A percentile compares a stretch with the other conserved stretches of the same genome.
Evolutionary conservation across 306 rosid species (phyloP).

Genomic region (Sindora glabra): DNA sequence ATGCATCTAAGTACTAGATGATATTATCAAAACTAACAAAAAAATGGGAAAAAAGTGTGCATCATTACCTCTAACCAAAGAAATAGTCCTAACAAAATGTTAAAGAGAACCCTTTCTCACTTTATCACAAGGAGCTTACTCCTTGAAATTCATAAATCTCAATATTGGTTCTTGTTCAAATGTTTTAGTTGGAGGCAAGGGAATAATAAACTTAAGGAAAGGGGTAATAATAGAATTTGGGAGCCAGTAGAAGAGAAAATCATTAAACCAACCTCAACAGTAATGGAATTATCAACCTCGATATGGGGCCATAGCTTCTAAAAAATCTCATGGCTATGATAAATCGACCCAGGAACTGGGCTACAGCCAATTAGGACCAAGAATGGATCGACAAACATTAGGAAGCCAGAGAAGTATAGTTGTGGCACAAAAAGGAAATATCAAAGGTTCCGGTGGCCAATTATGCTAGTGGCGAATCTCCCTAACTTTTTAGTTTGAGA

Average conservation of each 20-base stretch:
- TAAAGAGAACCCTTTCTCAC: neutral
- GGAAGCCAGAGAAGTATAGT: constrained; percentile 68
- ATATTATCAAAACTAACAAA: neutral
- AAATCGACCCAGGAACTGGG: constrained; percentile 78
- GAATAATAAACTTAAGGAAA: too few species aligned
- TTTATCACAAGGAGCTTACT: neutral
- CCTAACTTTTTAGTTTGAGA: constrained; percentile 23
- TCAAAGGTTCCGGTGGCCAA: constrained; percentile 62
- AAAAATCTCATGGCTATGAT: constrained; percentile 64
- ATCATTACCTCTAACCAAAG: neutral
- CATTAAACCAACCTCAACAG: constrained; percentile 41
- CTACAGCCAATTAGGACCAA: constrained; percentile 49
- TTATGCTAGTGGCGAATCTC: constrained; percentile 34
- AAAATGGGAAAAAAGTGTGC: neutral
- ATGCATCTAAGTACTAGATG: neutral
- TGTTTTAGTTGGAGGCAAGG: too few species aligned
- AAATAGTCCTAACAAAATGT: neutral
- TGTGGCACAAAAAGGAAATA: constrained; percentile 63
- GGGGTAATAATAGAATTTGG: too few species aligned
- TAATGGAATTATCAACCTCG: constrained; percentile 62
- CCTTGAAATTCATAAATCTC: neutral
- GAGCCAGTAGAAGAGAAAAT: neutral
- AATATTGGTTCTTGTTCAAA: too few species aligned
- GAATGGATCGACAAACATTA: constrained; percentile 88
- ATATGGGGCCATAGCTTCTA: constrained; percentile 53